phyloP scores from a whole-genome alignment of 441 rosid genomes.

The Bruguiera hainesii region DNA sequence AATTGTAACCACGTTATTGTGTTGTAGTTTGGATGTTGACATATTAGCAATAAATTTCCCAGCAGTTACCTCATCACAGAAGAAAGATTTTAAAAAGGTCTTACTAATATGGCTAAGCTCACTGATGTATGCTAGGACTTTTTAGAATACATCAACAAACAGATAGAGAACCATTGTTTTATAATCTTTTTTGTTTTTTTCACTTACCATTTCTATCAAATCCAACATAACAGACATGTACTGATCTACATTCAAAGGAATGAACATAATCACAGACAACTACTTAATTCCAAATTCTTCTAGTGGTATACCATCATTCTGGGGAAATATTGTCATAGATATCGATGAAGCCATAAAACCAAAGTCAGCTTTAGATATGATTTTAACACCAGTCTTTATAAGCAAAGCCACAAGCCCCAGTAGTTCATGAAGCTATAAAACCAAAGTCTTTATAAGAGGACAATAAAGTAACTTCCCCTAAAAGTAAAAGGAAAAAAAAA shows the following conservation, averaged over 20 bases:
- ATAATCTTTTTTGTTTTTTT: neutral
- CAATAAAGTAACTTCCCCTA: conserved; percentile 7
- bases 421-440: conserved; percentile 3
- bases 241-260: too few relatives aligned
- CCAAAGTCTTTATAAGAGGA: neutral
- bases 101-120: neutral
- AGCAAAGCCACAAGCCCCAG: too few relatives aligned
- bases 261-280: too few relatives aligned
- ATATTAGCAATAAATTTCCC: neutral
- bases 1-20: conserved; percentile 11
- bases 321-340: too few relatives aligned
- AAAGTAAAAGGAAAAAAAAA: neutral
- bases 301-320: too few relatives aligned
- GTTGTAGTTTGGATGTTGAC: neutral
- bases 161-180: neutral
- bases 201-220: neutral
- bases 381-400: too few relatives aligned
- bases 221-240: too few relatives aligned
- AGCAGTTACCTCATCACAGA: neutral
- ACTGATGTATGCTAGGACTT: neutral
- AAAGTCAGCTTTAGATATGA: too few relatives aligned
- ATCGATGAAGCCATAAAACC: too few relatives aligned
- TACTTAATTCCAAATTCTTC: too few relatives aligned
- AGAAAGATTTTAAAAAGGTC: neutral
- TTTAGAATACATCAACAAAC: neutral